Percentiles rank a stretch among this genome's conserved stretches.
Conservation (phyloP, 371 early-diverging fungal species). For the Apophysomyces elegans region DNA sequence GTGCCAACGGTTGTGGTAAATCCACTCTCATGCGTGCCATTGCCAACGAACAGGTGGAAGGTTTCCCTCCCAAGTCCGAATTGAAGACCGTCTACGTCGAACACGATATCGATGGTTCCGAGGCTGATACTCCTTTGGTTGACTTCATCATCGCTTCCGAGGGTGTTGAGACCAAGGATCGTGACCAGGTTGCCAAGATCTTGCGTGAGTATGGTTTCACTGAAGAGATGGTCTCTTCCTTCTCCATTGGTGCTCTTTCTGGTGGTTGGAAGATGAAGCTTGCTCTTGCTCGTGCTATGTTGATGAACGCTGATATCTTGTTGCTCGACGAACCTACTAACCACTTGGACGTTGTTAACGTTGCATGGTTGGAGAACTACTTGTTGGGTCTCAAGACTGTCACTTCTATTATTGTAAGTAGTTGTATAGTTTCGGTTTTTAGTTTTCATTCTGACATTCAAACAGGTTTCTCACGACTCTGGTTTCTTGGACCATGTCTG, state of each 20-base stretch:
- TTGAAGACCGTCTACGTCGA: conserved; percentile 77
- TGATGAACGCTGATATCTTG: conserved; percentile 84
- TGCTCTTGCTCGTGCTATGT: conserved; percentile 85
- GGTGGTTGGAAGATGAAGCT: conserved; percentile 94
- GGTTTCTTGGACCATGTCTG: conserved; percentile 87
- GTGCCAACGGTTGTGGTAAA: conserved; percentile 89
- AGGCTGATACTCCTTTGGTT: conserved; percentile 67
- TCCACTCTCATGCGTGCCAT: conserved; percentile 88
- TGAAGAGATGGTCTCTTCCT: conserved; percentile 64
- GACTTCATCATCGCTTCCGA: conserved; percentile 68
- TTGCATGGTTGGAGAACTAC: conserved; percentile 85
- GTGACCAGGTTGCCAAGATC: conserved; percentile 58
- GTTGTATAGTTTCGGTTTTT: not conserved
- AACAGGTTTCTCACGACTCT: conserved; percentile 82
- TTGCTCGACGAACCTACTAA: conserved; percentile 93
- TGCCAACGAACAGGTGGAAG: conserved; percentile 74
- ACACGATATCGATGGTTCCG: conserved; percentile 78
- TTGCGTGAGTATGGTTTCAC: conserved; percentile 73
- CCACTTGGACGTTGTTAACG: conserved; percentile 85
- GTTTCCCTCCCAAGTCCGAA: conserved; percentile 75
- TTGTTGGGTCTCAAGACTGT: conserved; percentile 70
- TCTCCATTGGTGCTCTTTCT: conserved; percentile 74
- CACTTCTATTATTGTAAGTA: conserved; percentile 73
- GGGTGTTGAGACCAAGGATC: conserved; percentile 56
- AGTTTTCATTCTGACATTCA: not conserved